phyloP scores from a whole-genome alignment of 164 flowering plant species.

The Annona cherimola region DNA sequence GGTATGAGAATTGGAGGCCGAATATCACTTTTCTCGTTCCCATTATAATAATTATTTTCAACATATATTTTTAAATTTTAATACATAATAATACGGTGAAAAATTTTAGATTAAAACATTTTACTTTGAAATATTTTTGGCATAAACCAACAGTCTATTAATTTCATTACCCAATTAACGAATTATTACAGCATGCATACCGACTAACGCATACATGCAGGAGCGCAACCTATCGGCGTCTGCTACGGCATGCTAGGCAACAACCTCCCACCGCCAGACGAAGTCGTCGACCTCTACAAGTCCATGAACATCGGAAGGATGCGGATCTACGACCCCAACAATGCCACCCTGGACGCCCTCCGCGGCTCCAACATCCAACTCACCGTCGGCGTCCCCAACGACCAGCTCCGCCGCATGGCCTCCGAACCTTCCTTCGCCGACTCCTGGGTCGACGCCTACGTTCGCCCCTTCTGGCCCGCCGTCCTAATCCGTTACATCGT shows the following conservation, averaged over 20 bases:
- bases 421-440: slow-evolving; percentile 23
- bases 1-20: not conserved
- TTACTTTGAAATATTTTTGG: too few species aligned
- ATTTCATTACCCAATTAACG: not conserved
- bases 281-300: slow-evolving; percentile 32
- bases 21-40: not conserved
- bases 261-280: slow-evolving; percentile 31
- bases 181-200: not conserved
- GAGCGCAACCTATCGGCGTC: slow-evolving; percentile 4
- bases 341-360: slow-evolving; percentile 31
- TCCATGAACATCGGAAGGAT: slow-evolving; percentile 23
- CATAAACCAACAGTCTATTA: not conserved
- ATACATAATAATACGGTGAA: too few species aligned
- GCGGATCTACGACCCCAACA: slow-evolving; percentile 37
- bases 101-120: too few species aligned
- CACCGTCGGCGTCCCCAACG: slow-evolving; percentile 36
- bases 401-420: slow-evolving; percentile 29
- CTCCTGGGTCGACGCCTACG: slow-evolving; percentile 31
- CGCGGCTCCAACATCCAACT: slow-evolving; percentile 38
- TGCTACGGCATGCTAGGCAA: slow-evolving; percentile 42
- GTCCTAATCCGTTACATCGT: slow-evolving; percentile 36
- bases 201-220: not conserved
- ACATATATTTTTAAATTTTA: not conserved
- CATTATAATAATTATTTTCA: not conserved
- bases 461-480: slow-evolving; percentile 18